Conservation (phyloP, 73 alveolate species). For the Paramecium octaurelia region DNA sequence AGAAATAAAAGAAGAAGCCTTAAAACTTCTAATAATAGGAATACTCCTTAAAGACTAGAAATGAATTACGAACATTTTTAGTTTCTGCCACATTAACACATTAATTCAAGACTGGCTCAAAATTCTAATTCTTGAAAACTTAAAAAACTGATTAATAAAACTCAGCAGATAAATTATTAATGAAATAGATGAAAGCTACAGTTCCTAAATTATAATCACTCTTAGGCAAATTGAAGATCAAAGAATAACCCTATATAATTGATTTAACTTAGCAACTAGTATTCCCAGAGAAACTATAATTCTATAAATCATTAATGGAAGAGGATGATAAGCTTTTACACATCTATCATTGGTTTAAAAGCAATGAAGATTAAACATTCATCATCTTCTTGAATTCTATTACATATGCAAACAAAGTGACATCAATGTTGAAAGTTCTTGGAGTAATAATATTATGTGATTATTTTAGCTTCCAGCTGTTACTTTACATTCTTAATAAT, state of each 20-base stretch:
- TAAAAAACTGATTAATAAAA: not conserved
- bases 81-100: conserved; percentile 68
- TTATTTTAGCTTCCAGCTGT: conserved; percentile 68
- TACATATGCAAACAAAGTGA: conserved; percentile 86
- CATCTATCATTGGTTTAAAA: conserved; percentile 70
- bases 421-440: conserved; percentile 70
- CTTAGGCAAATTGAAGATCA: conserved; percentile 51
- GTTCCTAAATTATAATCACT: conserved; percentile 56
- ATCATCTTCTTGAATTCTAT: conserved; percentile 93
- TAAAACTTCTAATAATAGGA: not conserved
- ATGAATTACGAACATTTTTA: conserved; percentile 57
- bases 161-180: conserved; percentile 46
- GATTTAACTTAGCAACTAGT: conserved; percentile 72
- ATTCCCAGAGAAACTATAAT: conserved; percentile 69
- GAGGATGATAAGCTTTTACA: conserved; percentile 87
- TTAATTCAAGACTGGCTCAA: conserved; percentile 54
- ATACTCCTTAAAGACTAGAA: not conserved
- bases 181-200: conserved; percentile 32
- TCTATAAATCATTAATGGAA: conserved; percentile 57
- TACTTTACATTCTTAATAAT: conserved; percentile 89
- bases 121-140: not conserved
- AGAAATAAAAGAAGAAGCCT: not conserved
- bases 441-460: conserved; percentile 57
- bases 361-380: conserved; percentile 64
- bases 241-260: conserved; percentile 66